Evolutionary conservation across 345 rosid genomes (phyloP).

Genomic region (Pistacia vera): DNA sequence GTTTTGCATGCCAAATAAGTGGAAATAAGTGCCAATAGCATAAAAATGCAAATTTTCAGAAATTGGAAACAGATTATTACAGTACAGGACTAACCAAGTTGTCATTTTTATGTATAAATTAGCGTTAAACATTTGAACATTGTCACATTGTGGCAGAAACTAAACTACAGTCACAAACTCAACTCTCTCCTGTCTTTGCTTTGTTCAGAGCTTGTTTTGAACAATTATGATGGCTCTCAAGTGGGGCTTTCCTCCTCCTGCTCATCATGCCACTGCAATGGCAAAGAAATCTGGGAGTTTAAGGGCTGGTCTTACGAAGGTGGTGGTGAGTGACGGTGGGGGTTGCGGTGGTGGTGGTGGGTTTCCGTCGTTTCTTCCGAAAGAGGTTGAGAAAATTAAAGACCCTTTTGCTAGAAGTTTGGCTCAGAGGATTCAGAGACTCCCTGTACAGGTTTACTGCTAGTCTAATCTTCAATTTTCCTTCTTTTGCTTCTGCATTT

Average conservation of each 20-base stretch:
- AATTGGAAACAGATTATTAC: too few relatives aligned
- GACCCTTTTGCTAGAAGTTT: slow-evolving; percentile 78
- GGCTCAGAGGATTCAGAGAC: slow-evolving; percentile 63
- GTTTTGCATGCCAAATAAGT: too few relatives aligned
- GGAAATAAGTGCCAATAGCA: too few relatives aligned
- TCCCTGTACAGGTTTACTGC: slow-evolving; percentile 72
- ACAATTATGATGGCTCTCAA: slow-evolving; percentile 18
- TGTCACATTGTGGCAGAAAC: too few relatives aligned
- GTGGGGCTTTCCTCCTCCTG: slow-evolving; percentile 21
- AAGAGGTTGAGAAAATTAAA: slow-evolving; percentile 68
- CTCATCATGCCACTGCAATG: slow-evolving; percentile 1
- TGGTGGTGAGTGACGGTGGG: slow-evolving; percentile 21
- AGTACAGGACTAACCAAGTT: too few relatives aligned
- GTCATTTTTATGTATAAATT: too few relatives aligned
- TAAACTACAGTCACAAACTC: too few relatives aligned
- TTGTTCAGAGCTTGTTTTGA: neutral
- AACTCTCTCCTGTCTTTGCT: neutral
- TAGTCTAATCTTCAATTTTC: slow-evolving; percentile 14
- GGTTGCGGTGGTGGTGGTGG: too few relatives aligned
- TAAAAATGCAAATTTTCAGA: too few relatives aligned
- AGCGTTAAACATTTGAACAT: too few relatives aligned
- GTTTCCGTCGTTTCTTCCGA: slow-evolving; percentile 82
- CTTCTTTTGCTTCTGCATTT: too few relatives aligned
- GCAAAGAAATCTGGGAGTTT: slow-evolving; percentile 9
- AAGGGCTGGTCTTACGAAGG: slow-evolving; percentile 11